Evolutionary conservation across 1,284 basidiomycete species (phyloP).

Genomic region (Athelia psychrophila): DNA sequence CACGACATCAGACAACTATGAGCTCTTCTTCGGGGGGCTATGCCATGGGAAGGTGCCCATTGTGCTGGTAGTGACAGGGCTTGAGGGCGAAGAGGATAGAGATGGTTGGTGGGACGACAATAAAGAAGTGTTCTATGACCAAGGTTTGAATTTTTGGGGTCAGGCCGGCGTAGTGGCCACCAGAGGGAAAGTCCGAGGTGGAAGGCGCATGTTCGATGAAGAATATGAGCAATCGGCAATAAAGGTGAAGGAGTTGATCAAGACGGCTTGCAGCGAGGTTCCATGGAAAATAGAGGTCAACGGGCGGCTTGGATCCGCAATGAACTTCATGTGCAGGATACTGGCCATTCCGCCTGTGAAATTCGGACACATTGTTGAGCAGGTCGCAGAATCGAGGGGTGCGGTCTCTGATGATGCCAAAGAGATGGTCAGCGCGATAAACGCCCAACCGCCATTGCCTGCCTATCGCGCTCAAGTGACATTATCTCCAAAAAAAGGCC

Average conservation of each 20-base stretch:
- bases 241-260: neutral
- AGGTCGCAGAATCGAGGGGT: too few relatives aligned
- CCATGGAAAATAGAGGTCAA: too few relatives aligned
- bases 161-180: constrained; percentile 26
- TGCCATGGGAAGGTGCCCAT: neutral
- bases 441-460: too few relatives aligned
- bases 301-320: too few relatives aligned
- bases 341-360: too few relatives aligned
- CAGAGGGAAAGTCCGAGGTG: neutral
- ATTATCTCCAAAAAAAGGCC: too few relatives aligned
- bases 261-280: too few relatives aligned
- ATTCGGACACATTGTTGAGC: too few relatives aligned
- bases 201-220: neutral
- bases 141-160: constrained; percentile 12
- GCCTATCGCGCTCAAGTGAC: too few relatives aligned
- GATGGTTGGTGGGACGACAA: neutral
- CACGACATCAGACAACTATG: neutral
- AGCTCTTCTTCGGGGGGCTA: neutral
- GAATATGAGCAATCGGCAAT: neutral
- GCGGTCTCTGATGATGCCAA: too few relatives aligned
- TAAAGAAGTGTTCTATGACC: neutral
- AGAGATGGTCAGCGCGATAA: too few relatives aligned
- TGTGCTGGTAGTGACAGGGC: neutral
- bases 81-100: neutral
- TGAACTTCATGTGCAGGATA: too few relatives aligned